A percentile compares a stretch with the other conserved stretches of the same genome.
Conservation (phyloP, 345 rosid species). For the Murraya paniculata region DNA sequence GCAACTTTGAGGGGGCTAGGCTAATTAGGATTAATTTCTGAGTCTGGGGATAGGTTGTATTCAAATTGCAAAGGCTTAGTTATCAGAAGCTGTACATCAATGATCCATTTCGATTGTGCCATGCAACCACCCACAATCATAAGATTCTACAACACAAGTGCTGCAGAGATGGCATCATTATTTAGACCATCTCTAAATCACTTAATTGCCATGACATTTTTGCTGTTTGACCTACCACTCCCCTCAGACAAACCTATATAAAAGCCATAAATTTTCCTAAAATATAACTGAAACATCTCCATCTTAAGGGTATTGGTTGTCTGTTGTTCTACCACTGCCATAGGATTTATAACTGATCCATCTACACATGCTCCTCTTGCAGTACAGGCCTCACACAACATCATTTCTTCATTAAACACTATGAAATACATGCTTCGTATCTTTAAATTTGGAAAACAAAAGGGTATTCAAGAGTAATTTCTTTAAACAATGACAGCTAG, state of each 20-base stretch:
- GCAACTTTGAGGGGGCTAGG: background rate
- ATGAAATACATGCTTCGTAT: background rate
- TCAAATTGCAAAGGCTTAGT: background rate
- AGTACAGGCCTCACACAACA: slow-evolving; percentile 1
- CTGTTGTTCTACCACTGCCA: background rate
- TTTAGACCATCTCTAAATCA: background rate
- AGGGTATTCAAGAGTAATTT: background rate
- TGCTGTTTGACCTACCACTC: background rate
- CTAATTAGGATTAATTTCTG: background rate
- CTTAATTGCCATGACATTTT: background rate
- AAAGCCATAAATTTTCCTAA: background rate
- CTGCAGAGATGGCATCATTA: background rate
- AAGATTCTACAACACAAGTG: background rate
- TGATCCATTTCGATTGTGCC: background rate
- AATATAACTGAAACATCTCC: background rate
- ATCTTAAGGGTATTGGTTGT: background rate
- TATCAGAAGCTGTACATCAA: background rate
- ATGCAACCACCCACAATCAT: background rate
- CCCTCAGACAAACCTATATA: background rate
- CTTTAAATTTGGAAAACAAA: background rate
- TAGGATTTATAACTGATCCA: background rate
- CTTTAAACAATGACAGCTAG: background rate
- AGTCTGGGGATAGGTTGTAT: background rate
- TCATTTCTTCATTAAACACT: background rate
- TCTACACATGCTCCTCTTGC: background rate